These are phyloP conservation scores for Yamadazyma oceani DNA, from an alignment of 1,139 yeast species.

Conservation along the genomic window DNA sequence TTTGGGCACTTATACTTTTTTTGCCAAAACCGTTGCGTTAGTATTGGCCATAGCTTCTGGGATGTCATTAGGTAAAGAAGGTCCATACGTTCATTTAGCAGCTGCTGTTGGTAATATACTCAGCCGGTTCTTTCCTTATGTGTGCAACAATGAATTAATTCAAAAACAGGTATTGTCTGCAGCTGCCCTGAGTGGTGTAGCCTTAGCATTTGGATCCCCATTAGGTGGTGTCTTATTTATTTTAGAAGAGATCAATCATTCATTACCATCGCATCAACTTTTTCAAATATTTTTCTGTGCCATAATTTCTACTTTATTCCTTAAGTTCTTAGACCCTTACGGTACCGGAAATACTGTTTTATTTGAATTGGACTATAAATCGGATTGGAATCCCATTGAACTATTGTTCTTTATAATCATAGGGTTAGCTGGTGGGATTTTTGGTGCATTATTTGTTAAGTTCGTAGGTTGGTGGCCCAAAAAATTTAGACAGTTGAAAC, in stretches of 20 bases:
- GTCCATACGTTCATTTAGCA: slow-evolving; percentile 72
- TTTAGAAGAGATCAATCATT: slow-evolving; percentile 63
- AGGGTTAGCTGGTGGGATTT: slow-evolving; percentile 59
- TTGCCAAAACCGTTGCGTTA: slow-evolving; percentile 52
- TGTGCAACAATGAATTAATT: slow-evolving; percentile 51
- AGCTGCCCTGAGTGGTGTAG: slow-evolving; percentile 68
- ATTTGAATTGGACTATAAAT: slow-evolving; percentile 54
- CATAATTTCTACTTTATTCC: slow-evolving; percentile 54
- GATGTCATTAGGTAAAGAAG: slow-evolving; percentile 67
- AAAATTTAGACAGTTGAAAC: slow-evolving; percentile 32
- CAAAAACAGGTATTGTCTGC: slow-evolving; percentile 63
- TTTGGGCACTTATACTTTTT: slow-evolving; percentile 54
- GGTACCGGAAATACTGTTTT: slow-evolving; percentile 64
- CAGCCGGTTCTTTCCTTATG: slow-evolving; percentile 51
- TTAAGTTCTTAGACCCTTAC: slow-evolving; percentile 59
- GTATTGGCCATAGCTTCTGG: slow-evolving; percentile 67
- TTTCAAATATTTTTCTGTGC: slow-evolving; percentile 65
- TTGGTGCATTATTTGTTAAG: slow-evolving; percentile 56
- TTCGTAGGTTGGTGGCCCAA: slow-evolving; percentile 53
- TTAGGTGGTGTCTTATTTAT: slow-evolving; percentile 68
- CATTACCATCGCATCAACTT: slow-evolving; percentile 56
- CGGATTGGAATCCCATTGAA: slow-evolving; percentile 57
- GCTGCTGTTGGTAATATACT: slow-evolving; percentile 64
- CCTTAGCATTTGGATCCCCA: slow-evolving; percentile 70
- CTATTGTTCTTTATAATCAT: slow-evolving; percentile 47